Percentiles rank a stretch among this genome's conserved stretches.
These are phyloP conservation scores for Talaromyces sp. DNA, from an alignment of 2,329 filamentous ascomycete species.

Conservation along the genomic window DNA sequence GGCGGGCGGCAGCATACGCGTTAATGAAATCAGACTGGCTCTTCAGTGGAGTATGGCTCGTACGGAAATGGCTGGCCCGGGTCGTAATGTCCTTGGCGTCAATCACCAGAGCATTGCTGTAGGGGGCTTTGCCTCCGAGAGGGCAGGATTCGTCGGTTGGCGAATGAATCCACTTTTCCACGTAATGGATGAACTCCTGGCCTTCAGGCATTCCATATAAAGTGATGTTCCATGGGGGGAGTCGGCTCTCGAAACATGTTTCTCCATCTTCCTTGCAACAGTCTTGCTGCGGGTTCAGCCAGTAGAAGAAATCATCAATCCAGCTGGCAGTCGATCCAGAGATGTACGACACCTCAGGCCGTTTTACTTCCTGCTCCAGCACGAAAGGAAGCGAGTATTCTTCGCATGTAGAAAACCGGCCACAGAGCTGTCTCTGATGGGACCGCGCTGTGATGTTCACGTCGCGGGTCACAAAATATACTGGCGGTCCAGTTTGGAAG, in stretches of 20 bases:
- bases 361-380: slow-evolving; percentile 88
- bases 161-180: slow-evolving; percentile 73
- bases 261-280: slow-evolving; percentile 67
- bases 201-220: slow-evolving; percentile 89
- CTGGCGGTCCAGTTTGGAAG: slow-evolving; percentile 83
- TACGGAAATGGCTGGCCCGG: slow-evolving; percentile 84
- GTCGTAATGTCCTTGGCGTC: slow-evolving; percentile 63
- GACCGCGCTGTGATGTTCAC: slow-evolving; percentile 70
- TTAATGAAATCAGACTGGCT: slow-evolving; percentile 90
- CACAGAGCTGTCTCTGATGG: slow-evolving; percentile 82
- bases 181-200: slow-evolving; percentile 82
- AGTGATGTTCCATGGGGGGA: slow-evolving; percentile 83
- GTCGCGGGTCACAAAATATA: slow-evolving; percentile 87
- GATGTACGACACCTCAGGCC: slow-evolving; percentile 81
- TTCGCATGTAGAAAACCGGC: slow-evolving; percentile 84
- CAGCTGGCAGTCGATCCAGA: slow-evolving; percentile 85
- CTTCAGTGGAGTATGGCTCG: slow-evolving; percentile 77
- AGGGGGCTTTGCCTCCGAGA: slow-evolving; percentile 80
- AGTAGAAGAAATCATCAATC: slow-evolving; percentile 94
- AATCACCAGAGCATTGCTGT: slow-evolving; percentile 77
- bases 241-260: slow-evolving; percentile 72
- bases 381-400: slow-evolving; percentile 80
- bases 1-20: slow-evolving; percentile 81
- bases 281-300: slow-evolving; percentile 84
- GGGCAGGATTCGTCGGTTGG: slow-evolving; percentile 82